Evolutionary conservation across 164 flowering plant genomes (phyloP), one percentile per base, ranked within the genome.

Genomic region (Aristolochia fimbriata): DNA sequence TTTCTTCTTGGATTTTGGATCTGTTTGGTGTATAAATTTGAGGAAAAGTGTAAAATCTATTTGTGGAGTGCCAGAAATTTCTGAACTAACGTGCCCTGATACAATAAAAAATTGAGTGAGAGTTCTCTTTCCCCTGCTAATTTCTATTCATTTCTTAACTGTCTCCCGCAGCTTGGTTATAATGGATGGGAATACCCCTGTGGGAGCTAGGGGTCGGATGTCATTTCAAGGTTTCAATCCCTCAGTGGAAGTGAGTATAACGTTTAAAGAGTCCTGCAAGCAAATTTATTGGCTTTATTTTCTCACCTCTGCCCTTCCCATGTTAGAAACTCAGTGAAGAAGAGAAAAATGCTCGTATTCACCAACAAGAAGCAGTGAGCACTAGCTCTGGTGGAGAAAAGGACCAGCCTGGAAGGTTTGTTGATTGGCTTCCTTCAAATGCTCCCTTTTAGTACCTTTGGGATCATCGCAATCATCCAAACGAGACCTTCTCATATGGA

Each of bases 161-260:
- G 31, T 16, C 61, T 61, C 22, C 30, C 84, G 74, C 79, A 93
- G 97, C 68, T 71, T 82, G 70, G 91, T 93, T 31, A 77, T 89
- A 62, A 74, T 80, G 79, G 98, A 89, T 79, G 94, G 97, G 54
- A 84, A 87, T 74, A 94, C 96, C 30, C 86, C 77, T 59, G 91
- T 94, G 17, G 96, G 88, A 58, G 85, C 83, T 24, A 10, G 74
- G 74, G 97, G 97, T 41, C 83, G 96, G 49, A 87, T 93, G 90
- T 93, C 97, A 51, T 93, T 93, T 78, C 84, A 70, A 62, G 82
- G 81, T 74, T 92, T 84, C 72, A 93, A 89, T 75, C 91, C 97
- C 65, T 67, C 81, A 43, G 77, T 88, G 15, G 95, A 92, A 81
- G 98, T 88, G 84, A 88, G 98, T 85, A 79, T 72, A 50, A 67